A percentile compares a stretch with the other conserved stretches of the same genome.
Conservation (phyloP, 1,139 yeast species). For the Taphrina betulina region DNA sequence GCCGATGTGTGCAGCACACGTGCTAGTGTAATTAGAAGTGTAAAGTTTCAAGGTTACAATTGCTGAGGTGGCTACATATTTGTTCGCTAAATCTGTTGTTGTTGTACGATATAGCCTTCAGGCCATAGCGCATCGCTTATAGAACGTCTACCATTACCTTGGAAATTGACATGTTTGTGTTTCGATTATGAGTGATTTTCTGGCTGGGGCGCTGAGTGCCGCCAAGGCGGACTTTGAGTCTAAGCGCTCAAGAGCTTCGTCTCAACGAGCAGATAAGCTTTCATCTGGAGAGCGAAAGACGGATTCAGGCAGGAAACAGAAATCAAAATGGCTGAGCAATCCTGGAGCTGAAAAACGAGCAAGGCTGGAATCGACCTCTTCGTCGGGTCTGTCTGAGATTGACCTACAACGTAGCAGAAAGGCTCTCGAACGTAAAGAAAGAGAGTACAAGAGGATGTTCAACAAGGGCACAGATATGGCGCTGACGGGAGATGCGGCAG, state of each 20-base stretch:
- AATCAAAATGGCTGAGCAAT: constrained; percentile 4
- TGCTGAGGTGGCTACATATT: too few species aligned
- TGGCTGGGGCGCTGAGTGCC: constrained; percentile 14
- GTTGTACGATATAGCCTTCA: too few species aligned
- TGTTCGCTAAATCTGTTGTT: too few species aligned
- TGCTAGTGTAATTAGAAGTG: too few species aligned
- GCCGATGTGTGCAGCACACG: too few species aligned
- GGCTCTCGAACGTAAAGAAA: constrained; percentile 22
- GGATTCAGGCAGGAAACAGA: neutral
- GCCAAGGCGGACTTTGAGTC: constrained; percentile 8
- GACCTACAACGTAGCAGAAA: constrained; percentile 15
- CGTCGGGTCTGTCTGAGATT: neutral
- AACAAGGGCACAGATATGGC: constrained; percentile 28
- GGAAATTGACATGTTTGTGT: too few species aligned
- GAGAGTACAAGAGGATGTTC: constrained; percentile 21
- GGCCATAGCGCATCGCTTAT: too few species aligned
- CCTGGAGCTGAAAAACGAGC: constrained; percentile 2
- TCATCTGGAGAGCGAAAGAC: too few species aligned
- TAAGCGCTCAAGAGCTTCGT: neutral
- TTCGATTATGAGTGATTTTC: constrained; percentile 21
- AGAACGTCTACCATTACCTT: too few species aligned
- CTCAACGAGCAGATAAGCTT: neutral
- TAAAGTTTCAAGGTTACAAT: too few species aligned
- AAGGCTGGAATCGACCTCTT: neutral
- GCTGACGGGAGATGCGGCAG: constrained; percentile 20